Evolutionary conservation across 345 rosid genomes (phyloP), one percentile per base, ranked within the genome.

Genomic region (Adansonia digitata): DNA sequence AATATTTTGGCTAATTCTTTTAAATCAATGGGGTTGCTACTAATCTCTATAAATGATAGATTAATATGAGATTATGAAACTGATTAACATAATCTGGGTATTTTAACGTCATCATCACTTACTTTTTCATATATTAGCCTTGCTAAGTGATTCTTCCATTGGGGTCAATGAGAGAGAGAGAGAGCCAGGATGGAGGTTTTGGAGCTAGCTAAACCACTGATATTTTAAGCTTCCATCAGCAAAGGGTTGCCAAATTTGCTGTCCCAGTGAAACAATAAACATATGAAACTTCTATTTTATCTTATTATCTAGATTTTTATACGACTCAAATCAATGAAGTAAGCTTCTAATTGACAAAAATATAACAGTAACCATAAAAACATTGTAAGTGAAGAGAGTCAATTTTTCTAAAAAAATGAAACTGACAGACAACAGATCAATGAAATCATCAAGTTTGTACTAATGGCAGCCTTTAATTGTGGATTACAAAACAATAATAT

Each of bases 211-310:
- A 10, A 51, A 51, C n/a, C 56, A 18, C 55, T 51, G 55, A 51
- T 51, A 51, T 52, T 52, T 53, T n/a, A 53, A 20, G 10, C 59
- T n/a, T 53, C 34, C 56, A 24, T 24, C 27, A 22, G 12, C 52
- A 78, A n/a, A 48, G 51, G 70, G 73, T 70, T 77, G 68, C 75
- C 22, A 75, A 56, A 66, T 57, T 79, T 20, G 46, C 61, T 26
- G 67, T 82, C 73, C 79, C 80, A 67, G 75, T 68, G n/a, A 76
- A 74, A 72, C 76, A 79, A 72, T 79, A 82, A 74, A 88, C 75
- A 79, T 83, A 79, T 83, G 87, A 79, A 88, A 85, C 89, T 83
- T 88, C 87, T 82, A 75, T 83, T 84, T 84, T 79, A 88, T 86
- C 88, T 84, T 84, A 84, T 84, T 82, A 71, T 72, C 81, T 63